Conservation (phyloP, 257 asterid genomes). For the Nemophila menziesii region DNA sequence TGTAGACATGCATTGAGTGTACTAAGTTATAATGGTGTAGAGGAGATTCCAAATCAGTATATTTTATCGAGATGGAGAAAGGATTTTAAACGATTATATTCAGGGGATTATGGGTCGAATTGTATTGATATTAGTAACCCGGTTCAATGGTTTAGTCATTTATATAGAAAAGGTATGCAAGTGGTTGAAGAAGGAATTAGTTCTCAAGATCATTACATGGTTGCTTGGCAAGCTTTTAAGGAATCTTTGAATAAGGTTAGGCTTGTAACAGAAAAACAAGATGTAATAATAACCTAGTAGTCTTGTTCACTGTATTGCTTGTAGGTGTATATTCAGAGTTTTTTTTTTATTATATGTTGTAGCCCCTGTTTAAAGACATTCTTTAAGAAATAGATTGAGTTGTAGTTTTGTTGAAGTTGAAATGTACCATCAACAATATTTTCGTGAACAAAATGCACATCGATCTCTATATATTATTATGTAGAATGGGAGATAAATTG, state of each 20-base stretch:
- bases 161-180: conserved; percentile 26
- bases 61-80: conserved; percentile 27
- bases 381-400: too few species aligned
- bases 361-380: too few species aligned
- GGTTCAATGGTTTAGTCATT: conserved; percentile 27
- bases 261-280: conserved; percentile 22
- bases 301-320: too few species aligned
- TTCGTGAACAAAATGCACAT: too few species aligned
- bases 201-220: conserved; percentile 24
- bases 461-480: too few species aligned
- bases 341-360: too few species aligned
- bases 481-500: too few species aligned
- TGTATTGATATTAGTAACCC: conserved; percentile 17
- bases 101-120: conserved; percentile 18
- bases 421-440: too few species aligned
- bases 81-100: conserved; percentile 23
- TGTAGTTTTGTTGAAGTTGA: too few species aligned
- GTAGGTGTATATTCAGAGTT: too few species aligned
- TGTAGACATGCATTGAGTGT: conserved; percentile 26
- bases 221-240: conserved; percentile 28
- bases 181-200: conserved; percentile 28
- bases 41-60: conserved; percentile 25
- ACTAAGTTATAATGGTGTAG: conserved; percentile 19
- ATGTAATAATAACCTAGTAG: too few species aligned
- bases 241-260: conserved; percentile 29